Evolutionary conservation across 257 asterid genomes (phyloP).

Genomic region (Handroanthus guayacan): DNA sequence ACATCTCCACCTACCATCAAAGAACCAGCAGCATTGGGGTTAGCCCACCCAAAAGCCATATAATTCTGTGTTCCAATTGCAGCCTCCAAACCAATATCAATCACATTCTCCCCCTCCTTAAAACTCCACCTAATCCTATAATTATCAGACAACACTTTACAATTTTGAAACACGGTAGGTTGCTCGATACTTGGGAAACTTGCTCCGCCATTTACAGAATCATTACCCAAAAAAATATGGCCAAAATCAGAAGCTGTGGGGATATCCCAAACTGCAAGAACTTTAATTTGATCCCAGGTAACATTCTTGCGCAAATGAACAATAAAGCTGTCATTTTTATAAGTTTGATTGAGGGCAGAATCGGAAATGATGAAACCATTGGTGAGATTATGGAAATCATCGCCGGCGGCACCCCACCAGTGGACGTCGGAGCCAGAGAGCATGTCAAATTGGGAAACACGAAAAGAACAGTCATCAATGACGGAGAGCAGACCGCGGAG

Average conservation of each 20-base stretch:
- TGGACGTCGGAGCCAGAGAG: conserved; percentile 83
- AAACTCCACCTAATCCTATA: conserved; percentile 87
- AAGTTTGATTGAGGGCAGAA: conserved; percentile 67
- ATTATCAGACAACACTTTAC: conserved; percentile 67
- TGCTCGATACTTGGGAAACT: conserved; percentile 30
- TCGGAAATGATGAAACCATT: conserved; percentile 75
- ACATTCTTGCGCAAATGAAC: conserved; percentile 70
- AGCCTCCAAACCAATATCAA: conserved; percentile 93
- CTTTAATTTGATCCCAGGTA: conserved; percentile 81
- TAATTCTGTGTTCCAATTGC: conserved; percentile 68
- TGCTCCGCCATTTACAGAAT: conserved; percentile 37
- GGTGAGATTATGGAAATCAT: conserved; percentile 75
- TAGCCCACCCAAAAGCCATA: conserved; percentile 98
- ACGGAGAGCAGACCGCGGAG: conserved; percentile 78
- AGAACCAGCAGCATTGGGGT: conserved; percentile 64
- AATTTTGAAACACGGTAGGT: conserved; percentile 75
- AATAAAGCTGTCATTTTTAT: conserved; percentile 67
- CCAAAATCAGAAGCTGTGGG: conserved; percentile 95
- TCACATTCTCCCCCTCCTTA: conserved; percentile 46
- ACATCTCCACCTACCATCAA: conserved; percentile 94
- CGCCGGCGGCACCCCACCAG: conserved; percentile 93
- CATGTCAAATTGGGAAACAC: conserved; percentile 87
- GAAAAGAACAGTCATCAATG: conserved; percentile 76
- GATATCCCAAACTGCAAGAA: conserved; percentile 82
- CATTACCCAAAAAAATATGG: conserved; percentile 59